Conservation (phyloP, 2,329 filamentous ascomycete genomes). For the Myriosclerotinia curreyana region DNA sequence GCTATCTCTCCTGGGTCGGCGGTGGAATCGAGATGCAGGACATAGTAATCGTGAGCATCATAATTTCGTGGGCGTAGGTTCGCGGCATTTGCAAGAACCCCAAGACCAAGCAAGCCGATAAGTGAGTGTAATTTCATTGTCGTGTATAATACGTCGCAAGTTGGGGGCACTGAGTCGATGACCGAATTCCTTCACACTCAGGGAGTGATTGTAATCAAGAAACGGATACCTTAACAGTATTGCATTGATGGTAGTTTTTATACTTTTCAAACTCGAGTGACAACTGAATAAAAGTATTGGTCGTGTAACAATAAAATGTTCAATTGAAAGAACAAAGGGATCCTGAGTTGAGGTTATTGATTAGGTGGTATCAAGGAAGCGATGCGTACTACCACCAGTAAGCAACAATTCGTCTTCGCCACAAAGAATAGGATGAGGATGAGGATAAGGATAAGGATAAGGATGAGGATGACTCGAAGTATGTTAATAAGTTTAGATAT, state of each 20-base stretch:
- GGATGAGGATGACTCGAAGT: neutral
- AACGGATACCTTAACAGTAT: slow-evolving; percentile 23
- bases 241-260: slow-evolving; percentile 28
- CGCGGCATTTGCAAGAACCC: slow-evolving; percentile 48
- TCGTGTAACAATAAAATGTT: slow-evolving; percentile 9
- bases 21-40: slow-evolving; percentile 72
- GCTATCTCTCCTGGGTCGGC: slow-evolving; percentile 68
- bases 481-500: no score
- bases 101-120: slow-evolving; percentile 53
- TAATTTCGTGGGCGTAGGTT: slow-evolving; percentile 63
- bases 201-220: neutral
- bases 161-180: neutral
- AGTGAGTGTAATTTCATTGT: slow-evolving; percentile 45
- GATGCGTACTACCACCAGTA: neutral
- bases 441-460: no score
- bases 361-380: slow-evolving; percentile 19
- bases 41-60: slow-evolving; percentile 85
- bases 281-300: neutral
- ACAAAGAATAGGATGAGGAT: slow-evolving; percentile 5
- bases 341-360: neutral
- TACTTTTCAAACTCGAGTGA: neutral
- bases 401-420: neutral
- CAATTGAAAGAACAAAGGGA: slow-evolving; percentile 15
- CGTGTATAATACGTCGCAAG: slow-evolving; percentile 10
- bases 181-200: neutral